These are phyloP conservation scores for Vicia villosa DNA, from an alignment of 306 rosid species.

Conservation along the genomic window DNA sequence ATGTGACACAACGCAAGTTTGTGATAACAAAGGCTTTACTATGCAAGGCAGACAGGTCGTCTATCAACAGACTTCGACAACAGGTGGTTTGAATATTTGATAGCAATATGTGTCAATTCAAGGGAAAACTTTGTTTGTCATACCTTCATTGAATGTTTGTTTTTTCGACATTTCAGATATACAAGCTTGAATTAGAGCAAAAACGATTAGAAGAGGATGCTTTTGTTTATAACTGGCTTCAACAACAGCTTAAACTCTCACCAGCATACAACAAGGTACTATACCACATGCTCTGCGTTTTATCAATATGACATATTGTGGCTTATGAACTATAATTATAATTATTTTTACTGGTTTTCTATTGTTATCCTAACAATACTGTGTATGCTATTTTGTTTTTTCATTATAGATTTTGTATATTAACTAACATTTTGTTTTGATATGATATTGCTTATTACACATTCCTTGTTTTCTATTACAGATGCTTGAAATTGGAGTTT, in stretches of 20 bases:
- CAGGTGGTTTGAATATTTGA: slow-evolving; percentile 57
- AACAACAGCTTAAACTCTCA: slow-evolving; percentile 90
- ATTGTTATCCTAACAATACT: neutral
- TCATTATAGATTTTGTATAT: neutral
- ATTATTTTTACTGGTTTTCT: neutral
- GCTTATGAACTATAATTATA: neutral
- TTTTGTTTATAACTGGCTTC: slow-evolving; percentile 83
- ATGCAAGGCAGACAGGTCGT: slow-evolving; percentile 82
- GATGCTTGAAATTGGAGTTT: slow-evolving; percentile 76
- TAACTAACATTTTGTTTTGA: neutral
- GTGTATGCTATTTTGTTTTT: neutral
- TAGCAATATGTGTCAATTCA: slow-evolving; percentile 23
- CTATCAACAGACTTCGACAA: slow-evolving; percentile 77
- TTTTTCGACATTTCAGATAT: slow-evolving; percentile 55
- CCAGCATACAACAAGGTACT: slow-evolving; percentile 89
- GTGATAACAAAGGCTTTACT: slow-evolving; percentile 80
- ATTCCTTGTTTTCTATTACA: slow-evolving; percentile 27
- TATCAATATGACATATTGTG: neutral
- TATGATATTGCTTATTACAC: slow-evolving; percentile 33
- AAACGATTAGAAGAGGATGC: slow-evolving; percentile 91
- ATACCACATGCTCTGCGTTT: neutral
- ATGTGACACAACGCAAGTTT: slow-evolving; percentile 71
- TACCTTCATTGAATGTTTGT: neutral
- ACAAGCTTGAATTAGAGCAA: slow-evolving; percentile 81
- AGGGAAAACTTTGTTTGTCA: neutral